Conservation (phyloP, 495 filamentous ascomycete species). For the Hypoxylon fragiforme region DNA sequence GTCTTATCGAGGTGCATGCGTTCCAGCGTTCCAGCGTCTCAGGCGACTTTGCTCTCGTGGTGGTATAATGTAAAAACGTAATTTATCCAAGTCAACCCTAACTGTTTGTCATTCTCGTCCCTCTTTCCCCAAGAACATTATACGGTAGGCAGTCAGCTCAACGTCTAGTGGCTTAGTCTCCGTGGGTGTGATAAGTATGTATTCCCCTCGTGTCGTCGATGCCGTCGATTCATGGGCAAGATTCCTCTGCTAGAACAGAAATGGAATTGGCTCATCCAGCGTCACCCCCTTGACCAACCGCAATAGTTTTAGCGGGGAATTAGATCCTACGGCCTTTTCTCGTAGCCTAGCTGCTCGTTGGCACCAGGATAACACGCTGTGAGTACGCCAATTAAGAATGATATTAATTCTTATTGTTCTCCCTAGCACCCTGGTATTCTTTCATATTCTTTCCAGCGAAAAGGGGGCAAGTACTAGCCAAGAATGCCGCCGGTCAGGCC, state of each 20-base stretch:
- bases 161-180: background rate
- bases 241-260: background rate
- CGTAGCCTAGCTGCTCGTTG: background rate
- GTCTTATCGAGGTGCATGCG: background rate
- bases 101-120: background rate
- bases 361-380: background rate
- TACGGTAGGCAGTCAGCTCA: background rate
- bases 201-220: background rate
- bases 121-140: constrained; percentile 3
- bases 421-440: background rate
- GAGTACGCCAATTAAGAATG: too few species aligned
- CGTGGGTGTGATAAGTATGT: background rate
- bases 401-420: background rate
- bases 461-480: constrained; percentile 2
- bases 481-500: background rate
- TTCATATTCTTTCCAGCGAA: too few species aligned
- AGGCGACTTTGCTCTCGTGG: background rate
- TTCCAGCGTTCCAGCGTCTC: too few species aligned
- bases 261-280: background rate
- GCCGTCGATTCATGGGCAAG: background rate
- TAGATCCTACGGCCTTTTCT: background rate
- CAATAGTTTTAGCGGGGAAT: background rate
- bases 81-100: background rate
- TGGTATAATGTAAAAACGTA: constrained; percentile 1
- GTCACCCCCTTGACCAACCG: background rate